Conservation (phyloP, 441 rosid genomes). For the Omphalea diandra region DNA sequence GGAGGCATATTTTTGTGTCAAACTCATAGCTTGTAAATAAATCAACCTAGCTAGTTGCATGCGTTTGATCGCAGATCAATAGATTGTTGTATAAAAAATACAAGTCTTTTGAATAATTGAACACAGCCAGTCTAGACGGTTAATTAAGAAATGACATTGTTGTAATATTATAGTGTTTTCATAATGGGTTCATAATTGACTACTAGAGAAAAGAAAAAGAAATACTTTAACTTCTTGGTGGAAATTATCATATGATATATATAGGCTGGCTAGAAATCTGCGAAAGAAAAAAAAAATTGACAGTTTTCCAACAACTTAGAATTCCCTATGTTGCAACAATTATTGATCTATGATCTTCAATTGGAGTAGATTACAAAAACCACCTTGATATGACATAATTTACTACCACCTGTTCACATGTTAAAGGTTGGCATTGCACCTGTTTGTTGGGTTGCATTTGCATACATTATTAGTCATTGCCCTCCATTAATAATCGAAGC, state of each 20-base stretch:
- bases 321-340: constrained; percentile 11
- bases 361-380: background rate
- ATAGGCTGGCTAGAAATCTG: no score
- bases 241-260: background rate
- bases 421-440: background rate
- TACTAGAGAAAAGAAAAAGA: background rate
- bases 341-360: constrained; percentile 10
- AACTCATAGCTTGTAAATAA: background rate
- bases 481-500: background rate
- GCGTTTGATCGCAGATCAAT: background rate
- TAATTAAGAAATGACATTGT: background rate
- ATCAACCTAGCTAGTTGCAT: background rate
- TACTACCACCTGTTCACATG: no score
- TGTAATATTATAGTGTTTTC: background rate
- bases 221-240: background rate
- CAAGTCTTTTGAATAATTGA: constrained; percentile 12
- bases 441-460: background rate
- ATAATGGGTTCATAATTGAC: background rate
- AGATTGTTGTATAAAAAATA: background rate
- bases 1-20: constrained; percentile 27
- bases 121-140: constrained; percentile 7
- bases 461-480: background rate
- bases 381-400: constrained; percentile 13
- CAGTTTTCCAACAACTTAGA: background rate
- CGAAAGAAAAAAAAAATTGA: background rate